Conservation (phyloP, 1,284 basidiomycete genomes). For the Cystobasidiaceae sp. region DNA sequence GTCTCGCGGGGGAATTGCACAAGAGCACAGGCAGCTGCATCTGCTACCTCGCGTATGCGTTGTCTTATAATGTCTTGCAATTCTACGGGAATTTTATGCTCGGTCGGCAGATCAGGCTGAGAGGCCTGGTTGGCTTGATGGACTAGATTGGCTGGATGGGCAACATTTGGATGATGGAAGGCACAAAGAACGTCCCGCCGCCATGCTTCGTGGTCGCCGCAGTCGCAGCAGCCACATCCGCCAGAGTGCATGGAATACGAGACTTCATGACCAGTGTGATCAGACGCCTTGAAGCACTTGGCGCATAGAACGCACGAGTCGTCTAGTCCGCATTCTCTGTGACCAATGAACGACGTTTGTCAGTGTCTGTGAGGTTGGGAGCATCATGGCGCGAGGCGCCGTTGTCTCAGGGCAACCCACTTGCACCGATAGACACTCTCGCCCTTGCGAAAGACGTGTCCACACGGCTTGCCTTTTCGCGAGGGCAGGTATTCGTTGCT, state of each 20-base stretch:
- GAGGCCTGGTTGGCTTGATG: background rate
- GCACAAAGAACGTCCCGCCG: conserved; percentile 33
- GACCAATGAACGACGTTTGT: conserved; percentile 1
- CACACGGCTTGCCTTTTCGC: conserved; percentile 36
- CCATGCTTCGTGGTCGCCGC: conserved; percentile 85
- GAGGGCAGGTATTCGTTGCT: conserved; percentile 15
- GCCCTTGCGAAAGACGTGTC: conserved; percentile 43
- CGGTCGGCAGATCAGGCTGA: conserved; percentile 1
- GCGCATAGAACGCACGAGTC: conserved; percentile 83
- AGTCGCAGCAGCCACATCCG: conserved; percentile 72
- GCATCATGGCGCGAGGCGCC: no score
- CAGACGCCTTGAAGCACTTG: conserved; percentile 75
- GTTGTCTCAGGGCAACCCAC: no score
- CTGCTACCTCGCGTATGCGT: background rate
- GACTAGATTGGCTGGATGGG: conserved; percentile 26
- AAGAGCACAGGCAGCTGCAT: background rate
- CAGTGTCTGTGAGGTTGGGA: background rate
- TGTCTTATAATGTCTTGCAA: conserved; percentile 13
- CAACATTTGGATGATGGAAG: conserved; percentile 26
- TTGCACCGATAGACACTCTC: conserved; percentile 44
- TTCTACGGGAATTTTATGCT: conserved; percentile 20
- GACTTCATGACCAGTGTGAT: conserved; percentile 76
- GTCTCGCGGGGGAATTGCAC: conserved; percentile 7
- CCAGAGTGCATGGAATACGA: conserved; percentile 86
- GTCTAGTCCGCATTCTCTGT: conserved; percentile 80